phyloP scores from a whole-genome alignment of 1,284 basidiomycete genomes.

The Agroathelia rolfsii region DNA sequence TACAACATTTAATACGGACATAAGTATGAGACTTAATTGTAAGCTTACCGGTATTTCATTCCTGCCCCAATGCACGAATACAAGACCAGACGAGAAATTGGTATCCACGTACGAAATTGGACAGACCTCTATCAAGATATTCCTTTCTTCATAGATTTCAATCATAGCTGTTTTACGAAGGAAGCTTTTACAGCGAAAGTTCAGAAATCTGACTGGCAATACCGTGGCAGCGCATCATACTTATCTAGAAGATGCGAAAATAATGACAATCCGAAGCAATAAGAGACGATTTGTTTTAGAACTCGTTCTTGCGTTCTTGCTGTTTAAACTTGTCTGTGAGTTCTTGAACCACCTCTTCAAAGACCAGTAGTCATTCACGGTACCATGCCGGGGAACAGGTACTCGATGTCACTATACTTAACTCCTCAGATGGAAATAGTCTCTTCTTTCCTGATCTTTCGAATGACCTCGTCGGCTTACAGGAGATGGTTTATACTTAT shows the following conservation, averaged over 20 bases:
- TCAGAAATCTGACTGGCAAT: no score
- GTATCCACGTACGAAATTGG: slow-evolving; percentile 50
- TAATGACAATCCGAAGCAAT: no score
- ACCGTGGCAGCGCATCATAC: no score
- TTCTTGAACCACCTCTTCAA: no score
- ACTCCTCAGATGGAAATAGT: slow-evolving; percentile 45
- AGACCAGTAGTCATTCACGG: no score
- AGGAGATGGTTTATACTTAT: no score
- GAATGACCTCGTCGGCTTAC: slow-evolving; percentile 46
- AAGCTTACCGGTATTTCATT: slow-evolving; percentile 55
- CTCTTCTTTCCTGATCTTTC: slow-evolving; percentile 44
- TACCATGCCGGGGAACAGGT: slow-evolving; percentile 71
- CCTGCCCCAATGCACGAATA: slow-evolving; percentile 20
- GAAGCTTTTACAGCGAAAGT: no score
- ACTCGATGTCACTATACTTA: slow-evolving; percentile 40
- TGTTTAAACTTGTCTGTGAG: no score
- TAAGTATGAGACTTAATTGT: background rate
- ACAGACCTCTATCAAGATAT: slow-evolving; percentile 63
- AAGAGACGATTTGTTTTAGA: no score
- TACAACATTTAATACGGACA: background rate
- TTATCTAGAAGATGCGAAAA: no score
- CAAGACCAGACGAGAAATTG: slow-evolving; percentile 8
- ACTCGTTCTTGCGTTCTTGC: no score
- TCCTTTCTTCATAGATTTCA: slow-evolving; percentile 49
- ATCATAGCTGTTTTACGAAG: slow-evolving; percentile 60